These are phyloP conservation scores for Paraglomus occultum DNA, from an alignment of 192 early-diverging fungal genomes.

Conservation along the genomic window DNA sequence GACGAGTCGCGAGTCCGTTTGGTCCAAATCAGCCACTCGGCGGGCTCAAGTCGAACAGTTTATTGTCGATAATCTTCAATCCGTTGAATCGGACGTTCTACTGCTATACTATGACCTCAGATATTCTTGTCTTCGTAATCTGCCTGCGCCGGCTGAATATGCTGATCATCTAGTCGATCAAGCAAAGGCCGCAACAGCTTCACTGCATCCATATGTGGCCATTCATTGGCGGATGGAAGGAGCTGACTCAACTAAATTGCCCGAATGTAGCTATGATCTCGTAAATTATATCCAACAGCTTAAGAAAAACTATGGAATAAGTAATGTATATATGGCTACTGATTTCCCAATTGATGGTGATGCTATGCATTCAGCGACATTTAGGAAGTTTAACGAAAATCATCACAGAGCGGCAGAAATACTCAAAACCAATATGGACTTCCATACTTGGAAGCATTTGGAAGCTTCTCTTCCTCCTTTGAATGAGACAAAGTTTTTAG, in stretches of 20 bases:
- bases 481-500: no score
- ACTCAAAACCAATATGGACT: neutral
- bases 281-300: neutral
- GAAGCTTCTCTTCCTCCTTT: no score
- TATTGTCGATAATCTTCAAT: neutral
- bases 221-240: conserved; percentile 22
- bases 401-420: conserved; percentile 29
- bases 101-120: neutral
- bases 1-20: no score
- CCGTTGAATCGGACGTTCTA: neutral
- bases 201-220: conserved; percentile 16
- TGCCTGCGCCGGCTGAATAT: conserved; percentile 2
- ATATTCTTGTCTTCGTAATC: neutral
- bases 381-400: neutral
- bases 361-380: neutral
- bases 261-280: conserved; percentile 3
- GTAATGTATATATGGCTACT: conserved; percentile 32
- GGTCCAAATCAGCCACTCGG: no score
- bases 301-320: neutral
- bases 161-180: neutral
- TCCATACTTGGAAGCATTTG: neutral
- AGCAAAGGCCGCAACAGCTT: neutral
- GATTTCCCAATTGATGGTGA: conserved; percentile 25
- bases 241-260: neutral
- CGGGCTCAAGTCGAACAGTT: neutral